Evolutionary conservation across 2,329 filamentous ascomycete species (phyloP), one percentile per base, ranked within the genome.

Genomic region (Sporothrix dimorphospora): DNA sequence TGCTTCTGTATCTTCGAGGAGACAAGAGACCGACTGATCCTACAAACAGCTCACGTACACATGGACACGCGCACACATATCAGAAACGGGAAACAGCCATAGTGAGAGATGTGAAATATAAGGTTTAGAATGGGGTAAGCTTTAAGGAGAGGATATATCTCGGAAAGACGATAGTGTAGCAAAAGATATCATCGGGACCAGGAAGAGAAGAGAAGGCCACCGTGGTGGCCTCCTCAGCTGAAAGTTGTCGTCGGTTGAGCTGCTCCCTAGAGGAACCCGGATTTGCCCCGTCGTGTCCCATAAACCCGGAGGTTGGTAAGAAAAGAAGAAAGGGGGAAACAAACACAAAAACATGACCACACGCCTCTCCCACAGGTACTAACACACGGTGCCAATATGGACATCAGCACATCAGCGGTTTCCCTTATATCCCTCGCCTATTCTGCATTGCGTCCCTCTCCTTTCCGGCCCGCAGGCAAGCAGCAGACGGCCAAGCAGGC

Each of bases 71-170:
- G n/a, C 40, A 27, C 66, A 21, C 40, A 67, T 3, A 30, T 14
- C 27, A 51, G 27, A 21, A 49, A 69, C 14, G 49, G 27, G 14
- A 34, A 19, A 16, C 30, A 3, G 45, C n/a, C 5, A 21, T 12
- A 59, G 27, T n/a, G 42, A 59, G 57, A 70, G 24, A 51, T 65
- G 68, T 49, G 24, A 70, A 49, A 65, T 70, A 63, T 61, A 53
- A 45, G 55, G 47, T 57, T 66, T 55, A 71, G 47, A 66, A 71
- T 57, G 70, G 70, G 47, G 45, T 34, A 51, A 67, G 63, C 69
- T 63, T 71, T 42, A 71, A 65, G 59, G 49, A 66, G 47, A 55
- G 59, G 47, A 59, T 66, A 57, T 57, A 49, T 65, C 69, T 70
- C 45, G 42, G 68, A 69, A 53, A 65, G 57, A 71, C 69, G 57